These are phyloP conservation scores for Beauveria sp. DNA, from an alignment of 2,329 filamentous ascomycete species.

Conservation along the genomic window DNA sequence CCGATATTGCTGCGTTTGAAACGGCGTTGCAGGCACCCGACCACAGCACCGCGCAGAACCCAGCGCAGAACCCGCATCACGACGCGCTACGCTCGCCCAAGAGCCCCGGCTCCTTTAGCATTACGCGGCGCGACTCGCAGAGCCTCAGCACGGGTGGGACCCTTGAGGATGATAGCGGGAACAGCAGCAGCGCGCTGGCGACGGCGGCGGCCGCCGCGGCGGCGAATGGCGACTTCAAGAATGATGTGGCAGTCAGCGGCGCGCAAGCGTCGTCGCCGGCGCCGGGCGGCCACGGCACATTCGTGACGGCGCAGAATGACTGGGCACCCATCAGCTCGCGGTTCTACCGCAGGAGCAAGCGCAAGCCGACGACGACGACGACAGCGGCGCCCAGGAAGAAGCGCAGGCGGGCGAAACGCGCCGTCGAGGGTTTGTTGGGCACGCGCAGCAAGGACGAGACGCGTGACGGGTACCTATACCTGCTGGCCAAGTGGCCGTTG, in stretches of 20 bases:
- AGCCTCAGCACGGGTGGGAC: slow-evolving; percentile 14
- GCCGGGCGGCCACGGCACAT: slow-evolving; percentile 34
- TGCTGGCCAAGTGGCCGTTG: slow-evolving; percentile 85
- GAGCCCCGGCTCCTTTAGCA: slow-evolving; percentile 32
- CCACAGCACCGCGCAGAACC: slow-evolving; percentile 44
- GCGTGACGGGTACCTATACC: slow-evolving; percentile 85
- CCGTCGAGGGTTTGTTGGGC: slow-evolving; percentile 35
- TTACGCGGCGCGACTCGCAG: slow-evolving; percentile 35
- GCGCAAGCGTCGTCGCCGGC: background rate
- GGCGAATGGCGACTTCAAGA: slow-evolving; percentile 16
- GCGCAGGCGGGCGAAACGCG: slow-evolving; percentile 29
- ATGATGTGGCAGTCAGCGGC: slow-evolving; percentile 24
- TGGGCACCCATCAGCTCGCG: slow-evolving; percentile 84
- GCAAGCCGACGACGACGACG: slow-evolving; percentile 18
- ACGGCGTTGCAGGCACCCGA: slow-evolving; percentile 78
- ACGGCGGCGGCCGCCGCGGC: background rate
- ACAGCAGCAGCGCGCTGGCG: slow-evolving; percentile 21
- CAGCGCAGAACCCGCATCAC: slow-evolving; percentile 8
- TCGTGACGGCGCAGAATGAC: slow-evolving; percentile 88
- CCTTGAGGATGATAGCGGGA: slow-evolving; percentile 25
- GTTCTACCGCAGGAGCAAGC: slow-evolving; percentile 38
- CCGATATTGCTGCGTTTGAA: slow-evolving; percentile 71
- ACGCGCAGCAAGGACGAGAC: slow-evolving; percentile 80
- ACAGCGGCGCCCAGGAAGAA: slow-evolving; percentile 10
- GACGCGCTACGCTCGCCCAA: slow-evolving; percentile 34